These are phyloP conservation scores for Colletotrichum echinochloae DNA, from an alignment of 2,329 filamentous ascomycete genomes.

Conservation along the genomic window DNA sequence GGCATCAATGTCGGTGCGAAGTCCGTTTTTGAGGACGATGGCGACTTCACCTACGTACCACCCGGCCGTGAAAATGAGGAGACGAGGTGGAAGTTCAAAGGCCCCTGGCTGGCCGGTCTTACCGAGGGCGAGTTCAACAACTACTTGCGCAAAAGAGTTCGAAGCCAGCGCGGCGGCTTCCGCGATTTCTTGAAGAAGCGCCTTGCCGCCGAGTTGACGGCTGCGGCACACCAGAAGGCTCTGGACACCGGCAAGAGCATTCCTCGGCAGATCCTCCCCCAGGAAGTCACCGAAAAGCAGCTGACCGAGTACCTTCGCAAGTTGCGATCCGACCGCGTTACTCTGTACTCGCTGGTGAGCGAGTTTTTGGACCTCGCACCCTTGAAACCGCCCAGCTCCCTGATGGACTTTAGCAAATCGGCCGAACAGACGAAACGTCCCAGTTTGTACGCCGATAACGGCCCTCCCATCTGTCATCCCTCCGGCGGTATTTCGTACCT, in stretches of 20 bases:
- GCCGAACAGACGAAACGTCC: constrained; percentile 40
- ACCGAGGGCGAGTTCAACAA: constrained; percentile 69
- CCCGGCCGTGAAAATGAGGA: constrained; percentile 45
- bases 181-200: constrained; percentile 62
- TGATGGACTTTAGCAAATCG: constrained; percentile 46
- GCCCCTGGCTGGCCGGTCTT: constrained; percentile 75
- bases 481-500: constrained; percentile 73
- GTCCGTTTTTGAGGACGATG: constrained; percentile 71
- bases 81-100: constrained; percentile 74
- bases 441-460: constrained; percentile 63
- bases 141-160: constrained; percentile 67
- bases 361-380: constrained; percentile 73
- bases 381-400: constrained; percentile 51
- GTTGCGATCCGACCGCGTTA: constrained; percentile 63
- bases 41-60: constrained; percentile 63
- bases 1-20: constrained; percentile 46
- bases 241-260: constrained; percentile 52
- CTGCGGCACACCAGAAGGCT: constrained; percentile 52
- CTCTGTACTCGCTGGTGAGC: constrained; percentile 66
- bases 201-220: constrained; percentile 60
- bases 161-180: constrained; percentile 66
- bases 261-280: constrained; percentile 47
- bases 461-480: constrained; percentile 71
- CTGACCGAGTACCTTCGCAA: constrained; percentile 64
- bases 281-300: constrained; percentile 62